phyloP scores from a whole-genome alignment of 768 basidiomycete genomes.

The Russula dissimulans region DNA sequence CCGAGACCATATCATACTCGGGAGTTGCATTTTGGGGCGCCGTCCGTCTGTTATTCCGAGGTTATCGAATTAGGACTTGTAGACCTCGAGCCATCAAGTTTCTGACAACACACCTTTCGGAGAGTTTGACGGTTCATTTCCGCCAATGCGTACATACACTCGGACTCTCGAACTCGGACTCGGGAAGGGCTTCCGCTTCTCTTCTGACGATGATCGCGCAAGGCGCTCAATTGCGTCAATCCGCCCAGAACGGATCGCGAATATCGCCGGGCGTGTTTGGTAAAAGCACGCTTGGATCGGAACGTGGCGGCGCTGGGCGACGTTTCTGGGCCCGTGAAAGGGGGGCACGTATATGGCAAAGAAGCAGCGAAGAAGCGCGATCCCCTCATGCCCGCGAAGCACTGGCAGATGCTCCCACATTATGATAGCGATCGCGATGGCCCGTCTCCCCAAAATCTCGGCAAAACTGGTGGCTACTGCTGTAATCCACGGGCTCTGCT shows the following conservation, averaged over 20 bases:
- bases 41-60: constrained; percentile 1
- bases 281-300: not conserved
- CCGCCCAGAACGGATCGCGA: not conserved
- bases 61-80: not conserved
- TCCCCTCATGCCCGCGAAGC: not conserved
- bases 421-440: not conserved
- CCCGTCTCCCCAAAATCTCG: not conserved
- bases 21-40: not conserved
- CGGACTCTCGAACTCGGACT: too few species aligned
- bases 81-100: not conserved
- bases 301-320: not conserved
- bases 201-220: constrained; percentile 12
- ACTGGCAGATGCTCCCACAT: not conserved
- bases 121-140: not conserved
- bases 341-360: not conserved
- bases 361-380: not conserved
- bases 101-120: not conserved
- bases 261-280: not conserved
- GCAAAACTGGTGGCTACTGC: not conserved
- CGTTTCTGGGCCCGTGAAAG: too few species aligned
- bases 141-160: not conserved
- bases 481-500: not conserved
- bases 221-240: not conserved
- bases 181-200: not conserved
- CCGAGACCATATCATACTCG: not conserved